These are phyloP conservation scores for Komagataella kurtzmanii DNA, from an alignment of 805 yeast genomes.

Conservation along the genomic window DNA sequence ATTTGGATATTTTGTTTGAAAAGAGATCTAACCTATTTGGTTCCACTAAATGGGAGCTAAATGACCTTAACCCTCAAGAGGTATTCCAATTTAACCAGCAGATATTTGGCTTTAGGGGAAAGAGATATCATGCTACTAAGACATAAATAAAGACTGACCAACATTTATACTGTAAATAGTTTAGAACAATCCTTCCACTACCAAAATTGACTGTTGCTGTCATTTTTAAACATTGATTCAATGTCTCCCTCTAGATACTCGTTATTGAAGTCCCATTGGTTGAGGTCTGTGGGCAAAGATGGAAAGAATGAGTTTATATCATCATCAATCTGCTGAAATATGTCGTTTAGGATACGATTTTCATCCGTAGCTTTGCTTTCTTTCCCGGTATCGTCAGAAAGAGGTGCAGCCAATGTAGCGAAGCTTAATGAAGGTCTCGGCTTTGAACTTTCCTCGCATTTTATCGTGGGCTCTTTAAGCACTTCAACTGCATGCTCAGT, in stretches of 20 bases:
- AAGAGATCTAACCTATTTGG: slow-evolving; percentile 63
- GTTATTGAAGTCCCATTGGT: neutral
- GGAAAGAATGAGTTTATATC: slow-evolving; percentile 13
- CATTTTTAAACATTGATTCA: neutral
- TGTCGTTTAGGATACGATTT: slow-evolving; percentile 7
- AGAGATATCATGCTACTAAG: slow-evolving; percentile 74
- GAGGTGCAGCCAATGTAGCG: neutral
- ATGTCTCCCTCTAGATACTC: neutral
- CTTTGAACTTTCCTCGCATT: slow-evolving; percentile 3
- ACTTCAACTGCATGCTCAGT: slow-evolving; percentile 30
- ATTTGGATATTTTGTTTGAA: slow-evolving; percentile 71
- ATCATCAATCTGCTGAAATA: slow-evolving; percentile 17
- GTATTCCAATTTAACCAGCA: slow-evolving; percentile 86
- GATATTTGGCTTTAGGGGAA: slow-evolving; percentile 88
- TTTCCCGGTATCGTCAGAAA: neutral
- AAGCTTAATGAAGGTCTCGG: neutral
- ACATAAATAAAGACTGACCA: neutral
- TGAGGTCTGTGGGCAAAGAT: neutral
- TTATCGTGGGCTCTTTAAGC: slow-evolving; percentile 12
- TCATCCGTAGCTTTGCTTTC: neutral
- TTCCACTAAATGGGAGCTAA: slow-evolving; percentile 89
- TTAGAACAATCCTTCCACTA: neutral
- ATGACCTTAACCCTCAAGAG: slow-evolving; percentile 85
- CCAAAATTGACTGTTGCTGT: neutral
- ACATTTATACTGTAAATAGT: neutral